Base-by-base conservation (phyloP, 192 early-diverging fungal genomes). In the Rhizophagus prolifer region DNA sequence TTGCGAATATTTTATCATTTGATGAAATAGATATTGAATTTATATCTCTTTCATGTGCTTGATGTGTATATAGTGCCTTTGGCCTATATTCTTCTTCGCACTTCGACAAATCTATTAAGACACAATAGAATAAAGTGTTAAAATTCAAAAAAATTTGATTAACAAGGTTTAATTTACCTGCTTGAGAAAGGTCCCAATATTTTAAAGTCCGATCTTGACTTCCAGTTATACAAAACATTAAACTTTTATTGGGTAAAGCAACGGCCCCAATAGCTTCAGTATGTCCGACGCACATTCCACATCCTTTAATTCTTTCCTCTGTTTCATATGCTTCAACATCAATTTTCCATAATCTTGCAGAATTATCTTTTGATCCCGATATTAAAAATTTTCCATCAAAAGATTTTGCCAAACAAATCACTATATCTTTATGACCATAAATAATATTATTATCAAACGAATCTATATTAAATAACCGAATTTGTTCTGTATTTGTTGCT, bases 31-130 rank as follows among this genome's bases (percentile, higher is more conserved):
- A 87, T 34, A 99, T 90, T 2, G 95, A 88, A 81, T 99, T 97
- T 83, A 99, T 97, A 82, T 97, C 96, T 82, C 95, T 96, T 30
- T 97, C 96, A 82, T 99, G 98, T 0, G 96, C 97, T 78, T 93
- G 90, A 81, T 96, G 88, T 10, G 98, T 99, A 82, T 92, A 97
- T 21, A 88, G 83, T 0, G 96, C 85, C 72, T 87, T 88, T 61
- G 90, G 85, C 34, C 86, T 89, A 54, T 77, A 58, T 12, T 10
- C 31, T 54, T 71, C 69, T 26, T 58, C 26, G 10, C 28, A 66
- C 4, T 66, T 66, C 8, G 19, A 30, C 4, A 16, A 19, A 34
- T 36, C 64, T 66, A 65, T 31, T 31, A 30, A 30, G 38, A 36
- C 0, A 34, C 4, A 5, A 8, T 38, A 38, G 36, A 38, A 66